Conservation (phyloP, 192 early-diverging fungal genomes). For the Paraglomus brasilianum region DNA sequence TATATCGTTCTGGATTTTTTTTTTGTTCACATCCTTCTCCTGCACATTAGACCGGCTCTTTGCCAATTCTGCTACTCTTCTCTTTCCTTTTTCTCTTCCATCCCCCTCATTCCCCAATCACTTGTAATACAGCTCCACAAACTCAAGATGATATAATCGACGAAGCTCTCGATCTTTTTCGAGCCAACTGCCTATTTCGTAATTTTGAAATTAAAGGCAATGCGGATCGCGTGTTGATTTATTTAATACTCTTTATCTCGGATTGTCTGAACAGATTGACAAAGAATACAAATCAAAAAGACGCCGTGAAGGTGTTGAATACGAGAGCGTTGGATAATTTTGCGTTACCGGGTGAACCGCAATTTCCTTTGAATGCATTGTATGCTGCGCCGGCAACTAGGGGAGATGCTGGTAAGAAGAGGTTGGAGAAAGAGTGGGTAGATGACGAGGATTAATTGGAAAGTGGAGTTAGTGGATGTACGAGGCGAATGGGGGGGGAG, state of each 20-base stretch:
- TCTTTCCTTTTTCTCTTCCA: not conserved
- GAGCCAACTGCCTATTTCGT: slow-evolving; percentile 95
- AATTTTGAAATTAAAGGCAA: slow-evolving; percentile 99
- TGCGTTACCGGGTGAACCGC: slow-evolving; percentile 87
- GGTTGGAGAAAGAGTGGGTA: not conserved
- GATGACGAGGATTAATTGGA: not conserved
- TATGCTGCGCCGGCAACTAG: slow-evolving; percentile 71
- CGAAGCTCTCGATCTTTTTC: slow-evolving; percentile 91
- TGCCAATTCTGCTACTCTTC: slow-evolving; percentile 2
- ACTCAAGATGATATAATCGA: slow-evolving; percentile 85
- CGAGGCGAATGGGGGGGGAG: not conserved
- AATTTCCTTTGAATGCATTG: slow-evolving; percentile 91
- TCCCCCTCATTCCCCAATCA: not conserved
- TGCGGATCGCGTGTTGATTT: slow-evolving; percentile 93
- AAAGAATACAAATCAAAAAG: slow-evolving; percentile 60
- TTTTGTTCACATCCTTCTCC: not conserved
- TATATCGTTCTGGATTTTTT: not conserved
- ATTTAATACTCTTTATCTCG: slow-evolving; percentile 90
- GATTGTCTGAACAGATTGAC: slow-evolving; percentile 71
- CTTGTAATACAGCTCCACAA: slow-evolving; percentile 48
- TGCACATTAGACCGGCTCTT: not conserved
- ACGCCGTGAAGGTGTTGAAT: slow-evolving; percentile 76
- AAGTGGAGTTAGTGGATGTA: not conserved
- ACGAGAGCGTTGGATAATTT: slow-evolving; percentile 90
- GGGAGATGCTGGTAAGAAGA: slow-evolving; percentile 67